phyloP scores from a whole-genome alignment of 768 basidiomycete genomes.

The Leccinum subgranulosum region DNA sequence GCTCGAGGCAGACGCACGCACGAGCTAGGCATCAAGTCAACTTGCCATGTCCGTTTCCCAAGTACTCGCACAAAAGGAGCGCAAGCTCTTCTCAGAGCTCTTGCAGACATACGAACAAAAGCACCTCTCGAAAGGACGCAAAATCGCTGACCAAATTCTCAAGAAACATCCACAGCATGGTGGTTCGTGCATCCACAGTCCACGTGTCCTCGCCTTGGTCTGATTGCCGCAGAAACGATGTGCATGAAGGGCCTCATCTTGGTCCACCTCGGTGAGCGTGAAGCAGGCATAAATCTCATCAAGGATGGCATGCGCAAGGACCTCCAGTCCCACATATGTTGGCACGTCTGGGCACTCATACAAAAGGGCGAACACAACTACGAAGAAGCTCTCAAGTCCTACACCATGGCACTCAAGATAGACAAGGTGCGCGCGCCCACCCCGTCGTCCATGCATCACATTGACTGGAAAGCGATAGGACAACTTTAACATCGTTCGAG shows the following conservation, averaged over 20 bases:
- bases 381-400: conserved; percentile 90
- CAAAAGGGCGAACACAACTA: conserved; percentile 95
- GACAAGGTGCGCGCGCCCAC: conserved; percentile 65
- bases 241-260: conserved; percentile 94
- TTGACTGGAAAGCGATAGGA: conserved; percentile 50
- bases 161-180: conserved; percentile 97
- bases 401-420: conserved; percentile 81
- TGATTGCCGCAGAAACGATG: conserved; percentile 66
- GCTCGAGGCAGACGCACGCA: neutral
- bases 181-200: conserved; percentile 48
- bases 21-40: neutral
- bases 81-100: conserved; percentile 80
- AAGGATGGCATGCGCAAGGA: conserved; percentile 82
- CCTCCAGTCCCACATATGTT: conserved; percentile 88
- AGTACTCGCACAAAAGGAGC: conserved; percentile 75
- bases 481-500: conserved; percentile 89
- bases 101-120: conserved; percentile 85
- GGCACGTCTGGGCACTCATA: conserved; percentile 97
- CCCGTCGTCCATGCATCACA: neutral
- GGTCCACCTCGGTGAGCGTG: conserved; percentile 75
- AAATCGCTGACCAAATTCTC: conserved; percentile 89
- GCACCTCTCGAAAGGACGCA: conserved; percentile 85
- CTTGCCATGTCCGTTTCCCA: conserved; percentile 19
- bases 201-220: neutral
- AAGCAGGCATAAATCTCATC: conserved; percentile 79